Evolutionary conservation across 371 early-diverging fungal genomes (phyloP).

Genomic region (Mortierella sp.): DNA sequence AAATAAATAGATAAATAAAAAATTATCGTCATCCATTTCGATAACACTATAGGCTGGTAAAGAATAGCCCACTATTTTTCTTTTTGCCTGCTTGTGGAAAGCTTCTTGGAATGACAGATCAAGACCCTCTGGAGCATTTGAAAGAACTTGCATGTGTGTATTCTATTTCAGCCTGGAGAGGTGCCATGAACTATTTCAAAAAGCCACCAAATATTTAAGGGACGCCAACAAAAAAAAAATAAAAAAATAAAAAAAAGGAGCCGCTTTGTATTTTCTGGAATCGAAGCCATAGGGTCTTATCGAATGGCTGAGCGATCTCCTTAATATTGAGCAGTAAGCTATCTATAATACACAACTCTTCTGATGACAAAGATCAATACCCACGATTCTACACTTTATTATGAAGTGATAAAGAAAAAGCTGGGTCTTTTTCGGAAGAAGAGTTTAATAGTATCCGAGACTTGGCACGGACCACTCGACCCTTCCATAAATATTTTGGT

Average conservation of each 20-base stretch:
- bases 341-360: too few species aligned
- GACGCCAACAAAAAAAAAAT: neutral
- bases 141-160: neutral
- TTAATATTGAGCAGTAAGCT: neutral
- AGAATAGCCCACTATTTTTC: neutral
- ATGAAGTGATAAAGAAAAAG: neutral
- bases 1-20: too few species aligned
- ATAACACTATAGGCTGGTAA: neutral
- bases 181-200: neutral
- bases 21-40: too few species aligned
- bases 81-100: neutral
- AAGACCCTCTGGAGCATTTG: too few species aligned
- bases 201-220: neutral
- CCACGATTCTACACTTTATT: neutral
- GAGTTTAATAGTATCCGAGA: slow-evolving; percentile 11
- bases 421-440: neutral
- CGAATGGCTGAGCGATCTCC: neutral
- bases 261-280: slow-evolving; percentile 1
- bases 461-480: slow-evolving; percentile 30
- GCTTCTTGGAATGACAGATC: neutral
- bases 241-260: too few species aligned
- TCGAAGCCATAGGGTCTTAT: neutral
- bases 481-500: slow-evolving; percentile 29
- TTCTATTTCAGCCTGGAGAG: neutral
- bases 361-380: neutral